These are phyloP conservation scores for Botrytis porri DNA, from an alignment of 2,329 filamentous ascomycete genomes.

Conservation along the genomic window DNA sequence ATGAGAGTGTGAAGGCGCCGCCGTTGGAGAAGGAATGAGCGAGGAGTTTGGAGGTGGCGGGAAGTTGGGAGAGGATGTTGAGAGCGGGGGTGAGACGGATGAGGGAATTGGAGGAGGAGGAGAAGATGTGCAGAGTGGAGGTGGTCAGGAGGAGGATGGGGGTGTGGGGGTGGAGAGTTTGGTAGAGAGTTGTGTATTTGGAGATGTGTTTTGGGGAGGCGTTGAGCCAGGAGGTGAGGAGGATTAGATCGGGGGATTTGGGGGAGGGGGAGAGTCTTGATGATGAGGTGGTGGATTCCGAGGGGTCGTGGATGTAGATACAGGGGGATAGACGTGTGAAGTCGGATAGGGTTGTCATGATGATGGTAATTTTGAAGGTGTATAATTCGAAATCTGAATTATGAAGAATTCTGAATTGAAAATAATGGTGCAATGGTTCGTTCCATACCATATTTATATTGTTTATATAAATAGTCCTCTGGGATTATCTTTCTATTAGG, in stretches of 20 bases:
- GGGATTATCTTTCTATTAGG: neutral
- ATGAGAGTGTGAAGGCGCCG: neutral
- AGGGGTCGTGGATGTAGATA: slow-evolving; percentile 37
- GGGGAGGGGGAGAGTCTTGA: neutral
- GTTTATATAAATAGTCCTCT: neutral
- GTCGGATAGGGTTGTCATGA: neutral
- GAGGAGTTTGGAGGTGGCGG: slow-evolving; percentile 31
- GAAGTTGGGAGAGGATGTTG: neutral
- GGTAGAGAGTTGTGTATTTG: slow-evolving; percentile 49
- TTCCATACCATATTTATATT: neutral
- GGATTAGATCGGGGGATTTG: slow-evolving; percentile 40
- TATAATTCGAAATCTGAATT: neutral
- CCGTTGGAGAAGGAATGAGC: slow-evolving; percentile 52
- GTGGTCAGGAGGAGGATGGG: slow-evolving; percentile 51
- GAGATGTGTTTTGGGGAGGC: slow-evolving; percentile 43
- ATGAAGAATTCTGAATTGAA: too few species aligned
- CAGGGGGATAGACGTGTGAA: neutral
- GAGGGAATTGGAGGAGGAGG: neutral
- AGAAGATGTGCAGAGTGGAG: slow-evolving; percentile 38
- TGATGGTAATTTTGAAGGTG: neutral
- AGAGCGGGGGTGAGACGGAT: neutral
- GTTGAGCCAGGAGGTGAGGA: slow-evolving; percentile 50
- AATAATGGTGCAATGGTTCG: too few species aligned
- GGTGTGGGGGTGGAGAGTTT: slow-evolving; percentile 42
- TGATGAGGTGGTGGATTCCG: slow-evolving; percentile 41